Conservation (phyloP, 148 eudicot species). For the Amaranthus cruentus region DNA sequence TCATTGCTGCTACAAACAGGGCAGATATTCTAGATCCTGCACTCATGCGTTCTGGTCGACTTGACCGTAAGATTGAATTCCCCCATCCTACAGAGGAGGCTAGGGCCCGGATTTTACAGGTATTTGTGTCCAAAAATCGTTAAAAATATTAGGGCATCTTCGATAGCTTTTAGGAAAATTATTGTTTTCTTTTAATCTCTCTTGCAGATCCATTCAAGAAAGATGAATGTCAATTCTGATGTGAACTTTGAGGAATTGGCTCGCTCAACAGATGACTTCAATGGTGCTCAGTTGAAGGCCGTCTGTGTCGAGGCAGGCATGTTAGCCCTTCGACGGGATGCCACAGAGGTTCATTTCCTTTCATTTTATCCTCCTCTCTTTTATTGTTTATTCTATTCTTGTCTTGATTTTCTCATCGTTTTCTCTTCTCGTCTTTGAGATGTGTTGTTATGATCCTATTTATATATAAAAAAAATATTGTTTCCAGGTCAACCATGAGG, state of each 20-base stretch:
- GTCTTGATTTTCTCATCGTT: too few species aligned
- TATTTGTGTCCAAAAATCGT: conserved; percentile 10
- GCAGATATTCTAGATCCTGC: conserved; percentile 98
- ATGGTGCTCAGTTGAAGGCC: conserved; percentile 95
- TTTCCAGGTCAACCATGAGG: conserved; percentile 90
- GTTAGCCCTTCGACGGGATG: conserved; percentile 97
- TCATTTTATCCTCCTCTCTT: not conserved
- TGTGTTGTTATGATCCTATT: too few species aligned
- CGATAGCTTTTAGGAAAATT: too few species aligned
- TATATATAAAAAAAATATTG: not conserved
- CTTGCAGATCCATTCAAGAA: conserved; percentile 86
- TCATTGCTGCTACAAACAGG: conserved; percentile 94
- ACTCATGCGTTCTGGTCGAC: conserved; percentile 88
- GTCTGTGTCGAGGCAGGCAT: conserved; percentile 98
- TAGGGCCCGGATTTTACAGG: conserved; percentile 93
- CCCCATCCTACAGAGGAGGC: conserved; percentile 99
- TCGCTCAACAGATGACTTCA: conserved; percentile 91
- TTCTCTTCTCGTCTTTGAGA: too few species aligned
- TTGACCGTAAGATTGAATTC: conserved; percentile 98
- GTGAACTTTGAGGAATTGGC: conserved; percentile 98
- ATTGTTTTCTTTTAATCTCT: not conserved
- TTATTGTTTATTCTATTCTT: too few species aligned
- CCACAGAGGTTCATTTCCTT: conserved; percentile 69
- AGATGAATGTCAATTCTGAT: conserved; percentile 97
- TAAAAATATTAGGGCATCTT: too few species aligned